These are phyloP conservation scores for Gossypium australe DNA, from an alignment of 345 rosid species.

Conservation along the genomic window DNA sequence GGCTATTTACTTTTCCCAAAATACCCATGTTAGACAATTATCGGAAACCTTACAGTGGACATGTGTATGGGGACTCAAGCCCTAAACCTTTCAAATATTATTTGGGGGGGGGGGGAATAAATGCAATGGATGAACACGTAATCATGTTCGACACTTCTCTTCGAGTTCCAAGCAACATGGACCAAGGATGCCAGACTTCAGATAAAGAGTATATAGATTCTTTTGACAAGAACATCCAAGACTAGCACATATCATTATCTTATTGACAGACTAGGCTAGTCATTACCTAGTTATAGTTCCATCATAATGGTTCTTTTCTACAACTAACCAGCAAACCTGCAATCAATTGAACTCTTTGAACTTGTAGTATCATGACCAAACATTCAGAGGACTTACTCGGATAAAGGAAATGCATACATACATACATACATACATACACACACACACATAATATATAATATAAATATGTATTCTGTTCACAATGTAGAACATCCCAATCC, in stretches of 20 bases:
- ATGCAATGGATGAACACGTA: background rate
- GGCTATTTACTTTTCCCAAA: background rate
- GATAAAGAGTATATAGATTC: background rate
- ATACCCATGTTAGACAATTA: background rate
- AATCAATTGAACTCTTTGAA: background rate
- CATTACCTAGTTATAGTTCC: background rate
- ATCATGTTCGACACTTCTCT: background rate
- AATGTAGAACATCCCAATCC: conserved; percentile 1
- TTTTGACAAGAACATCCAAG: background rate
- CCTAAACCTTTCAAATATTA: background rate
- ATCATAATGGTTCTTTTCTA: background rate
- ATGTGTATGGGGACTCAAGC: background rate
- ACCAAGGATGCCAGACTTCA: background rate
- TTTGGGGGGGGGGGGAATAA: background rate
- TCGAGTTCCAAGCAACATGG: background rate
- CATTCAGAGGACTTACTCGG: conserved; percentile 1
- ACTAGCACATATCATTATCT: background rate
- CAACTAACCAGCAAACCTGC: background rate
- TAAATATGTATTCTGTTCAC: too few relatives aligned
- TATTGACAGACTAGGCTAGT: background rate
- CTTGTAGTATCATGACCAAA: background rate
- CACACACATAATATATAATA: background rate
- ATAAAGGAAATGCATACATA: background rate
- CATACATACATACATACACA: background rate
- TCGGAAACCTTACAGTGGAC: background rate